phyloP scores from a whole-genome alignment of 768 basidiomycete species.

The Lactarius tabidus region DNA sequence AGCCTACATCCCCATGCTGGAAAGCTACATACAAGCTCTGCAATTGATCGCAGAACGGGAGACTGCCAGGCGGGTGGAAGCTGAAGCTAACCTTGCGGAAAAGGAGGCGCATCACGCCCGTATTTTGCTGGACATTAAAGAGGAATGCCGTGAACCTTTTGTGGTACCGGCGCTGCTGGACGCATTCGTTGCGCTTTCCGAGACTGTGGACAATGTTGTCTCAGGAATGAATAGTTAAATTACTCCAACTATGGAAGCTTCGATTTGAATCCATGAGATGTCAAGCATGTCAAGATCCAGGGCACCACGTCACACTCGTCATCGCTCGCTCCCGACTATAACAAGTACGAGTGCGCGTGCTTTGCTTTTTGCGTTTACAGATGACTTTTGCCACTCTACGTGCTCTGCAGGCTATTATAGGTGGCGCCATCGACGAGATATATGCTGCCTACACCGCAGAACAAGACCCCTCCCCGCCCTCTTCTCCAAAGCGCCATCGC shows the following conservation, averaged over 20 bases:
- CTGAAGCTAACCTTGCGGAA: constrained; percentile 13
- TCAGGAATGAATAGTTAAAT: neutral
- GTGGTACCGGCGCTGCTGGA: constrained; percentile 34
- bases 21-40: neutral
- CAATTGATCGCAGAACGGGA: neutral
- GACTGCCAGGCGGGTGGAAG: neutral
- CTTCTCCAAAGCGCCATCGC: constrained; percentile 15
- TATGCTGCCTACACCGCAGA: constrained; percentile 18
- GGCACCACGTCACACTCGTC: neutral
- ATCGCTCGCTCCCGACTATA: neutral
- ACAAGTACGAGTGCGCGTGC: neutral
- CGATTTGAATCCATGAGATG: constrained; percentile 4
- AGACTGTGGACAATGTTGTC: constrained; percentile 25
- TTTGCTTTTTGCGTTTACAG: neutral
- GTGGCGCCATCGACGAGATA: constrained; percentile 26
- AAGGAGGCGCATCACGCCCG: constrained; percentile 17
- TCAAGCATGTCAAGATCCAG: neutral
- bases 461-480: neutral
- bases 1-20: constrained; percentile 2
- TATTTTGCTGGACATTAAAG: constrained; percentile 17
- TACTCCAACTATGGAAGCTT: neutral
- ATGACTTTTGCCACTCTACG: constrained; percentile 27
- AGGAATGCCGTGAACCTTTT: constrained; percentile 30
- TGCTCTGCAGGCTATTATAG: constrained; percentile 26
- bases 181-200: constrained; percentile 31